These are phyloP conservation scores for Agarophyton chilense DNA, from an alignment of 23 red algal species.

Conservation along the genomic window DNA sequence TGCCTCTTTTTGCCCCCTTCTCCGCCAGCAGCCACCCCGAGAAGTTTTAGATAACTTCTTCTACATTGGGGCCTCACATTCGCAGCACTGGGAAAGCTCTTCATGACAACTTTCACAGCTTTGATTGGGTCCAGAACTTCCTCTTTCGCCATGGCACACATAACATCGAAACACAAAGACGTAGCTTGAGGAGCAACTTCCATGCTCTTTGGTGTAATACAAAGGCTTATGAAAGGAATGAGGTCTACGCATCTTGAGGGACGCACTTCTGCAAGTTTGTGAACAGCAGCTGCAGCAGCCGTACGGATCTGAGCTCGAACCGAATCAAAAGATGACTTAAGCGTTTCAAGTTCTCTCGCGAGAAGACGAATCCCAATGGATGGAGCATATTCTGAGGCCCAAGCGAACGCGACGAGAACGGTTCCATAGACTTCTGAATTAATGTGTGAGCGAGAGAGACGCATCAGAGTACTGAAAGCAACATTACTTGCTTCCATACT, in stretches of 20 bases:
- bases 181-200: slow-evolving; percentile 28
- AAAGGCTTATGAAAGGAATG: slow-evolving; percentile 52
- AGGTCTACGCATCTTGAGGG: slow-evolving; percentile 23
- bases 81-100: slow-evolving; percentile 8
- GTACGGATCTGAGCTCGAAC: background rate
- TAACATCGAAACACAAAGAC: slow-evolving; percentile 43
- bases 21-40: slow-evolving; percentile 1
- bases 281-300: slow-evolving; percentile 36
- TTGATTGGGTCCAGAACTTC: slow-evolving; percentile 45
- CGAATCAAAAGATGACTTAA: slow-evolving; percentile 32
- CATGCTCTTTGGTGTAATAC: slow-evolving; percentile 36
- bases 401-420: background rate
- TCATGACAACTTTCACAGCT: slow-evolving; percentile 51
- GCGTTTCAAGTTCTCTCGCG: slow-evolving; percentile 6
- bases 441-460: background rate
- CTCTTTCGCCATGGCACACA: slow-evolving; percentile 51
- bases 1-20: slow-evolving; percentile 28
- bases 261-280: slow-evolving; percentile 44
- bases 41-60: slow-evolving; percentile 34
- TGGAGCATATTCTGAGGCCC: slow-evolving; percentile 24
- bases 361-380: slow-evolving; percentile 24
- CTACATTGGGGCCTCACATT: background rate
- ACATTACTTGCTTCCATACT: slow-evolving; percentile 17
- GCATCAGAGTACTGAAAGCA: slow-evolving; percentile 5
- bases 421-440: slow-evolving; percentile 3